Conservation (phyloP, 2,329 filamentous ascomycete species). For the Exophiala oligosperma region DNA sequence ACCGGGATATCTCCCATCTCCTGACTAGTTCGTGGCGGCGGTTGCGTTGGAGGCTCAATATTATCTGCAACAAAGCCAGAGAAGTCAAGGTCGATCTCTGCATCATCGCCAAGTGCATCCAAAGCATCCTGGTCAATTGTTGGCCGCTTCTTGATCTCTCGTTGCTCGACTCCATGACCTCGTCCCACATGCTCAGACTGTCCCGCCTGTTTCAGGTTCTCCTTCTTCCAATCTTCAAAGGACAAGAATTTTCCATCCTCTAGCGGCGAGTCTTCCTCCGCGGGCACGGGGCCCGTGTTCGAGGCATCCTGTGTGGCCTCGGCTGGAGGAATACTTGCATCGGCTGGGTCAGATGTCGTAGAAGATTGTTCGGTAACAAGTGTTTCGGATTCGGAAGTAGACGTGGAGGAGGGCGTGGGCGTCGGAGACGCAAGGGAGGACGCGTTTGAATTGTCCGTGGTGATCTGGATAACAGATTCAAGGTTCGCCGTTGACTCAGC, state of each 20-base stretch:
- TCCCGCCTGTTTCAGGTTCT: conserved; percentile 82
- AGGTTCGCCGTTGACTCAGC: background rate
- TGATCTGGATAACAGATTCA: background rate
- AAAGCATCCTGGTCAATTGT: conserved; percentile 66
- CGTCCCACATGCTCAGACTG: conserved; percentile 70
- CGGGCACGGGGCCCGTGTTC: background rate
- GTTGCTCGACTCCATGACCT: conserved; percentile 43
- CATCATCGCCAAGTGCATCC: conserved; percentile 81
- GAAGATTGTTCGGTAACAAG: background rate
- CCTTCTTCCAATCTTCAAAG: conserved; percentile 97
- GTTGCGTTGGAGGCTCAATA: conserved; percentile 31
- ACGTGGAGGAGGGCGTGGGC: background rate
- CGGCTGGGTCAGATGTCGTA: background rate
- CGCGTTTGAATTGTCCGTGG: background rate
- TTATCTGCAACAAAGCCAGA: conserved; percentile 57
- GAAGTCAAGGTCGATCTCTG: conserved; percentile 78
- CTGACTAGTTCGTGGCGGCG: conserved; percentile 21
- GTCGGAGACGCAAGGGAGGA: background rate
- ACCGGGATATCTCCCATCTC: conserved; percentile 44
- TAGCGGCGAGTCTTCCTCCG: conserved; percentile 63
- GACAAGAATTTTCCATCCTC: conserved; percentile 86
- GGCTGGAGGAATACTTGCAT: background rate
- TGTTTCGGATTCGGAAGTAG: background rate
- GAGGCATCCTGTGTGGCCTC: conserved; percentile 1
- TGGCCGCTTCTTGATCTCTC: conserved; percentile 45